Evolutionary conservation across 306 rosid species (phyloP).

Genomic region (Casuarina equisetifolia): DNA sequence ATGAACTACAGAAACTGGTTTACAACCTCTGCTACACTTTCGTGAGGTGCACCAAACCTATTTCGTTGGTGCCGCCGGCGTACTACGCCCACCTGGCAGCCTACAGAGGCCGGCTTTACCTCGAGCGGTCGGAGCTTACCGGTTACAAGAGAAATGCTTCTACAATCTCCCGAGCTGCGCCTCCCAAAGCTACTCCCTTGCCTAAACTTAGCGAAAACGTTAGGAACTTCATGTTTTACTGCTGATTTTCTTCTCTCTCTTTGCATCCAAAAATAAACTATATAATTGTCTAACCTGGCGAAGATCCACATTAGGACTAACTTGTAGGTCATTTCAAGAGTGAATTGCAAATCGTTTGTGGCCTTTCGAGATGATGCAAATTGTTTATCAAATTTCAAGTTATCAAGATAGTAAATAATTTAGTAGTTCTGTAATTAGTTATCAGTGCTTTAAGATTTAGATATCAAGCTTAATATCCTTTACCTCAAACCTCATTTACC

Average conservation of each 20-base stretch:
- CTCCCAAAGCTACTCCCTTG: constrained; percentile 73
- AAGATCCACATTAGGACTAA: constrained; percentile 9
- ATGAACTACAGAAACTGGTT: constrained; percentile 87
- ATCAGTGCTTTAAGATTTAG: no score
- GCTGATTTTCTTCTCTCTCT: constrained; percentile 41
- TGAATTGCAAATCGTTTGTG: not conserved
- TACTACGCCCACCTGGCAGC: constrained; percentile 98
- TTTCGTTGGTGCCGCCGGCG: constrained; percentile 96
- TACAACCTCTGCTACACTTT: constrained; percentile 86
- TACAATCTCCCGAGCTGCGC: constrained; percentile 69
- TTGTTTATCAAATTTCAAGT: not conserved
- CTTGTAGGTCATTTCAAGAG: constrained; percentile 20
- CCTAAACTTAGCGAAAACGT: constrained; percentile 89
- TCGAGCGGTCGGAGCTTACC: constrained; percentile 68
- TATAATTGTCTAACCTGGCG: constrained; percentile 24
- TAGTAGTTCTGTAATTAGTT: no score
- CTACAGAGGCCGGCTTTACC: constrained; percentile 93
- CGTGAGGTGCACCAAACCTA: constrained; percentile 93
- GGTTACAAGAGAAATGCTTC: constrained; percentile 41
- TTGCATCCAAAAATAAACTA: not conserved
- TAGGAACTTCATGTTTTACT: constrained; percentile 91
- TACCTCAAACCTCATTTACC: no score
- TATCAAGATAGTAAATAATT: no score
- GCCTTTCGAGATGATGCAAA: not conserved
- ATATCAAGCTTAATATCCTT: no score